Evolutionary conservation across 1,284 basidiomycete genomes (phyloP), one percentile per base, ranked within the genome.

Genomic region (Moesziomyces sp.): DNA sequence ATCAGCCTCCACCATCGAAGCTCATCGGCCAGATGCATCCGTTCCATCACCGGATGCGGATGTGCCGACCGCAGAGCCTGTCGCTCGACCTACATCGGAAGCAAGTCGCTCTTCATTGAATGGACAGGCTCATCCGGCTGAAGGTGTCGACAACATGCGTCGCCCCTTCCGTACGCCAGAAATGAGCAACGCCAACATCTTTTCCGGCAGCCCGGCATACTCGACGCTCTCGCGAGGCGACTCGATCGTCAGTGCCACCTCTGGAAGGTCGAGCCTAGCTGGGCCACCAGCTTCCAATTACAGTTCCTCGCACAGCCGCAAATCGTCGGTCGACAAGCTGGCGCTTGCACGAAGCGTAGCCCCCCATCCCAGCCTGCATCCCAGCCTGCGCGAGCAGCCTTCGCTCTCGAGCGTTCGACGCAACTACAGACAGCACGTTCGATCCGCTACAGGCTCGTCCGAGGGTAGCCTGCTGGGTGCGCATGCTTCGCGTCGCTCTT

Each of bases 341-440:
- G 62, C 68, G 6, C 51, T 52, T 19, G 61, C 61, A 23, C 48
- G 66, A 40, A 49, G 57, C 14, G 54, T 59, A 52, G 66, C 66
- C 7, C 60, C 67, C n/a, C 67, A 64, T 47, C 59, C 66, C 5
- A 44, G 28, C 46, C 23, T 70, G 38, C 58, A 64, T 47, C 59
- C 66, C 5, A 44, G 28, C 46, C 23, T 70, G 38, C 58, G 62
- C 33, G 70, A 73, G 23, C 70, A 67, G 42, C 60, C 60, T 18
- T 68, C 71, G 19, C 65, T 74, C 13, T 68, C 65, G 2, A 68
- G 61, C 28, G 42, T 74, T 0, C 64, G 65, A n/a, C 61, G 58
- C 23, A 60, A 74, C 49, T 74, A 62, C 42, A 52, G 58, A 19
- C 65, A 61, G 21, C 71, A 74, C 54, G 57, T 38, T 35, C 64